Evolutionary conservation across 2,329 filamentous ascomycete genomes (phyloP), one percentile per base, ranked within the genome.

Genomic region (Epichloe sp.): DNA sequence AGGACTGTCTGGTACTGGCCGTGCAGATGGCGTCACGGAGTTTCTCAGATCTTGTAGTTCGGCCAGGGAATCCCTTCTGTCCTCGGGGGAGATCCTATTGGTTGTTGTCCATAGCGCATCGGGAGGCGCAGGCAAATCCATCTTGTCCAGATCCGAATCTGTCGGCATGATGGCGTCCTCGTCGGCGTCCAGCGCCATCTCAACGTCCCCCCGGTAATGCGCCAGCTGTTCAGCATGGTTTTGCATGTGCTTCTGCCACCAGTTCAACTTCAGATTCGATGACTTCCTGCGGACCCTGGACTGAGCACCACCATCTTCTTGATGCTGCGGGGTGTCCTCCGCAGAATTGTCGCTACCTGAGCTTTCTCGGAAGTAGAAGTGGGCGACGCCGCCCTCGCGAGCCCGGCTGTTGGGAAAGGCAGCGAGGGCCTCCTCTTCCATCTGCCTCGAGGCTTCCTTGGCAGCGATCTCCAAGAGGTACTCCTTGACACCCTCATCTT

Each of bases 181-280:
- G 23, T 58, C 55, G 40, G 54, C 50, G 17, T 67, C 62, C 42
- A 64, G 53, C 34, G 35, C 55, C 58, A 61, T 59, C 1, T 56
- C 61, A 35, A 61, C 57, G 2, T 59, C 23, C 59, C 23, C 56
- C 26, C 69, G 68, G 42, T 74, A 73, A 57, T 75, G 68, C 54
- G 81, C 75, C 47, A 82, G 65, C 58, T 82, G 73, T 58, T 87
- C 80, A 48, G 82, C 85, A 65, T 91, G 85, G 58, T 83, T 78
- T 58, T 87, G 85, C 85, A 93, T 86, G 59, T 88, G 83, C 59
- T 83, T 78, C 61, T 93, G 75, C 62, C 88, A 88, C 82, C 86
- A 91, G 49, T 76, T 75, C 59, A 83, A 72, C 48, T 78, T 76
- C 58, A 81, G 74, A 47, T 79, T 77, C 2, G 80, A 83, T 45